phyloP scores from a whole-genome alignment of 805 yeast species.

The Kuraishia piskuri region DNA sequence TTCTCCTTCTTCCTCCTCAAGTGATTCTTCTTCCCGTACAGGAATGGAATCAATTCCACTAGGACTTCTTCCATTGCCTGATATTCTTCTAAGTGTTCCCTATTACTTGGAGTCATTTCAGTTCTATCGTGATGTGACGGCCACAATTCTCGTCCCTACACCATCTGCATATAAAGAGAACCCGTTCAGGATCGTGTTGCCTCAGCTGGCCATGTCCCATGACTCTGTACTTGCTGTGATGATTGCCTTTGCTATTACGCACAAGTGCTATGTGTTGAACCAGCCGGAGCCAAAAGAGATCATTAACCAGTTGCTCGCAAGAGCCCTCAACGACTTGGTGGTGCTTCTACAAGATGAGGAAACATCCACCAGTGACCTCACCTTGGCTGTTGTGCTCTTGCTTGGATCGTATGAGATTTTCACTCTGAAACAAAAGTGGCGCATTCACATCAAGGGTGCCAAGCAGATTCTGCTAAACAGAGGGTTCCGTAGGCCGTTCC shows the following conservation, averaged over 20 bases:
- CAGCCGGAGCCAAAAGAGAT: slow-evolving; percentile 29
- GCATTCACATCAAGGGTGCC: slow-evolving; percentile 62
- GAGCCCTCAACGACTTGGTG: slow-evolving; percentile 51
- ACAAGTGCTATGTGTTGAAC: slow-evolving; percentile 18
- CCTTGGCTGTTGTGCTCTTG: slow-evolving; percentile 53
- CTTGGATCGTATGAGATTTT: slow-evolving; percentile 48
- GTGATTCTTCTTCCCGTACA: no score
- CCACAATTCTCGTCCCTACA: slow-evolving; percentile 57
- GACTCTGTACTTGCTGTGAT: slow-evolving; percentile 50
- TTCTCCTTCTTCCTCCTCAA: no score
- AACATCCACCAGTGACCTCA: slow-evolving; percentile 55
- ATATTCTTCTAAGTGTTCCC: slow-evolving; percentile 48
- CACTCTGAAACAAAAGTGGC: slow-evolving; percentile 43
- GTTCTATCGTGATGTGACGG: slow-evolving; percentile 53
- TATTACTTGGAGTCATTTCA: slow-evolving; percentile 53
- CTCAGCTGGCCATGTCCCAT: slow-evolving; percentile 56
- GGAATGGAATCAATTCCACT: slow-evolving; percentile 20
- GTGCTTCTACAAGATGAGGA: slow-evolving; percentile 37
- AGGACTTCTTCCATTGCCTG: slow-evolving; percentile 46
- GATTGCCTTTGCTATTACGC: slow-evolving; percentile 40
- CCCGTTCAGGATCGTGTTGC: slow-evolving; percentile 59
- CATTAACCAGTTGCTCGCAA: slow-evolving; percentile 42
- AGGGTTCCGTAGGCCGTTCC: slow-evolving; percentile 29
- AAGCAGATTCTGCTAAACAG: slow-evolving; percentile 51
- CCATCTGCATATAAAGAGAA: slow-evolving; percentile 42